Conservation (phyloP, 495 filamentous ascomycete species). For the Lindgomyces ingoldianus region DNA sequence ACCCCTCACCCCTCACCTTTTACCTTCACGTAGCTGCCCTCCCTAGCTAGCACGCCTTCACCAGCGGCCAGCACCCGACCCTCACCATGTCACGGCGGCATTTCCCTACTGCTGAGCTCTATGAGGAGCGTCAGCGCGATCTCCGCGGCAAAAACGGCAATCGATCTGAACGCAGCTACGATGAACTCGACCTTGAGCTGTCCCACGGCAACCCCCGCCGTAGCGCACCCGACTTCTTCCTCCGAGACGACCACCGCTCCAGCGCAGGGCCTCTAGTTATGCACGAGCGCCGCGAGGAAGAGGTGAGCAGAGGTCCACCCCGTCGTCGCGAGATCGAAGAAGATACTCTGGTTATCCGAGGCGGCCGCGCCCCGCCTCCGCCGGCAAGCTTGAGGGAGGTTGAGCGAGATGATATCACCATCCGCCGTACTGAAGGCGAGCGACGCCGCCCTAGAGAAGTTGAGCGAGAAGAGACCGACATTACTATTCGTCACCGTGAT, state of each 20-base stretch:
- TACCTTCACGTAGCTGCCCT: not conserved
- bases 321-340: slow-evolving; percentile 39
- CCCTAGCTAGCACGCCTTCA: not conserved
- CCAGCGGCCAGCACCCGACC: not conserved
- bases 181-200: slow-evolving; percentile 46
- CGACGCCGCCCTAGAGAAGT: slow-evolving; percentile 33
- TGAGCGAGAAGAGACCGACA: slow-evolving; percentile 42
- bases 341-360: slow-evolving; percentile 35
- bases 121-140: slow-evolving; percentile 52
- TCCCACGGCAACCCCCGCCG: slow-evolving; percentile 36
- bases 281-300: slow-evolving; percentile 42
- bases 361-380: slow-evolving; percentile 27
- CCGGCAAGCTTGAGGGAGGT: slow-evolving; percentile 32
- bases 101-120: slow-evolving; percentile 46
- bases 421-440: slow-evolving; percentile 38
- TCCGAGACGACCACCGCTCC: slow-evolving; percentile 55
- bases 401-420: slow-evolving; percentile 47
- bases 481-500: slow-evolving; percentile 30
- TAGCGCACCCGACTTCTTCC: slow-evolving; percentile 56
- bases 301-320: slow-evolving; percentile 22
- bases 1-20: slow-evolving; percentile 5
- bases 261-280: slow-evolving; percentile 52
- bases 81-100: slow-evolving; percentile 36
- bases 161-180: slow-evolving; percentile 41
- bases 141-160: slow-evolving; percentile 43